Percentiles rank a stretch among this genome's conserved stretches.
These are phyloP conservation scores for Fusarium subtropicale DNA, from an alignment of 2,329 filamentous ascomycete genomes.

Conservation along the genomic window DNA sequence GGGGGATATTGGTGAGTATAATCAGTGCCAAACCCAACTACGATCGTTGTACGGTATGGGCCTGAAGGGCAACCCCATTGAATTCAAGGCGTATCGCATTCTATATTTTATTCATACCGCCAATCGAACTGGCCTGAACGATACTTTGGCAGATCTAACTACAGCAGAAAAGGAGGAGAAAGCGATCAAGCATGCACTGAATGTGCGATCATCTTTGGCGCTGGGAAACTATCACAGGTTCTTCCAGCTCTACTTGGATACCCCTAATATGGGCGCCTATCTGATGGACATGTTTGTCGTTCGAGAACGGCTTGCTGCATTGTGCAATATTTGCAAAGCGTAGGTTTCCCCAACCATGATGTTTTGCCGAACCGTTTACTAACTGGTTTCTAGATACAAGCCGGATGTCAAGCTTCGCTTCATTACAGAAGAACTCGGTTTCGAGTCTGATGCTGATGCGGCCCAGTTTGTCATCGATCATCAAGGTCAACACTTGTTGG, in stretches of 20 bases:
- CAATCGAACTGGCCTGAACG: slow-evolving; percentile 98
- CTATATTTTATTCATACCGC: slow-evolving; percentile 99
- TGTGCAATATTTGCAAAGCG: slow-evolving; percentile 95
- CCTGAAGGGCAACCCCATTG: slow-evolving; percentile 87
- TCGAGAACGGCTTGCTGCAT: slow-evolving; percentile 88
- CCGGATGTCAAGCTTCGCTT: slow-evolving; percentile 89
- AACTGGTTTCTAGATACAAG: slow-evolving; percentile 79
- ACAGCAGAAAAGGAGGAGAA: slow-evolving; percentile 89
- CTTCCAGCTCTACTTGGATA: slow-evolving; percentile 94
- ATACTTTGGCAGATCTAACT: slow-evolving; percentile 98
- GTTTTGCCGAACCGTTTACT: slow-evolving; percentile 51
- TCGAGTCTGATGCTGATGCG: slow-evolving; percentile 91
- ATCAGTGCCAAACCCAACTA: slow-evolving; percentile 99
- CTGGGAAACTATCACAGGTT: slow-evolving; percentile 98
- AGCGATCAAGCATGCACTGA: slow-evolving; percentile 89
- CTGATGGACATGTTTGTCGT: slow-evolving; percentile 99
- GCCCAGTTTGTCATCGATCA: slow-evolving; percentile 90
- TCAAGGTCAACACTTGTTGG: slow-evolving; percentile 78
- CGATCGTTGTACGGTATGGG: slow-evolving; percentile 89
- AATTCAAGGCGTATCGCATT: slow-evolving; percentile 99
- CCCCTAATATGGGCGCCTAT: slow-evolving; percentile 97
- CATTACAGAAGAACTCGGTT: slow-evolving; percentile 94
- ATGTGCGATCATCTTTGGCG: slow-evolving; percentile 90
- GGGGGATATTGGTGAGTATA: slow-evolving; percentile 99
- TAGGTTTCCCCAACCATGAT: slow-evolving; percentile 64